These are phyloP conservation scores for Talaromyces sp. DNA, from an alignment of 2,329 filamentous ascomycete species.

Conservation along the genomic window DNA sequence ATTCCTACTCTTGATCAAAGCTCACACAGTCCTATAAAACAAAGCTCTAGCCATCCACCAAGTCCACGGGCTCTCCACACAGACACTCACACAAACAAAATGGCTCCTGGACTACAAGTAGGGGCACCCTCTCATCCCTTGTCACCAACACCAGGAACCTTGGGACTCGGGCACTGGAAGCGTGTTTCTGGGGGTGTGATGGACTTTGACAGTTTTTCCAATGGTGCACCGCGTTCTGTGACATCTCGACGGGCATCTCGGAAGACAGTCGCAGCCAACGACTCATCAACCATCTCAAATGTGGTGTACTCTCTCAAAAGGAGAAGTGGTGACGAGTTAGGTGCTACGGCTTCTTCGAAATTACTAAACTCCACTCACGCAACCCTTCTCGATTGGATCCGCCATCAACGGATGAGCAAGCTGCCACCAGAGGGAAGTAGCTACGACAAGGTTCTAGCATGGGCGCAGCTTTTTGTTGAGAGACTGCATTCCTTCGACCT, in stretches of 20 bases:
- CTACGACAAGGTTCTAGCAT: constrained; percentile 37
- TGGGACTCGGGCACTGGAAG: constrained; percentile 6
- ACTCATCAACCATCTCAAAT: constrained; percentile 24
- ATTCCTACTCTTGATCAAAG: neutral
- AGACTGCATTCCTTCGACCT: constrained; percentile 32
- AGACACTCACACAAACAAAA: neutral
- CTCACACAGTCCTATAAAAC: too few species aligned
- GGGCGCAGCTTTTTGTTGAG: constrained; percentile 36
- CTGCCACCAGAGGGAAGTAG: constrained; percentile 36
- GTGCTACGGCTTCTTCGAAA: constrained; percentile 20
- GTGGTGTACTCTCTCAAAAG: constrained; percentile 25
- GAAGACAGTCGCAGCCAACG: constrained; percentile 13
- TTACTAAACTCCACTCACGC: constrained; percentile 22
- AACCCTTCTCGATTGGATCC: constrained; percentile 32
- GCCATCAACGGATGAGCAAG: constrained; percentile 32
- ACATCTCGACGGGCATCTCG: constrained; percentile 14
- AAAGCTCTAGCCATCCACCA: neutral
- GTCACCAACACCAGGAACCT: neutral
- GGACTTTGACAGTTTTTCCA: constrained; percentile 18
- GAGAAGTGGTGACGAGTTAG: constrained; percentile 25
- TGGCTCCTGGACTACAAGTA: constrained; percentile 5
- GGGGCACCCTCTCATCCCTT: constrained; percentile 2
- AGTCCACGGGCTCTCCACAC: neutral
- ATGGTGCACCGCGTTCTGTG: constrained; percentile 15
- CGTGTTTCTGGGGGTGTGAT: constrained; percentile 11